Evolutionary conservation across 139 green algal genomes (phyloP), one percentile per base, ranked within the genome.

Genomic region (Tetraselmis chui): DNA sequence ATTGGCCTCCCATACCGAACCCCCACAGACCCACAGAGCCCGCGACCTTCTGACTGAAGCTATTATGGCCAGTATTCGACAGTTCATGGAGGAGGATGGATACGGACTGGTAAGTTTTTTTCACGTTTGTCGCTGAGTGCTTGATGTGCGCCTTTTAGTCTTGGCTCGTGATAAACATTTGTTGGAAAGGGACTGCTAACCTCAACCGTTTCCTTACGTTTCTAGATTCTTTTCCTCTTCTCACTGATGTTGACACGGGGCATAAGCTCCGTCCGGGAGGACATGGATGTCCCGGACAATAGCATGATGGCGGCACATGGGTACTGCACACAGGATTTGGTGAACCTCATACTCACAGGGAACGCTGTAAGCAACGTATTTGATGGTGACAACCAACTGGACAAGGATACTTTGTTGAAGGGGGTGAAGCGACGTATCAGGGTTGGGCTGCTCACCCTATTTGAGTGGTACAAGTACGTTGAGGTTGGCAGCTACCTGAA

Each of bases 301-400:
- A 67, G 83, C 25, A 88, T 93, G 1, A 85, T 89, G 78, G 89
- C 80, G 28, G 82, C 77, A 59, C 87, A 91, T 28, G 86, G 88
- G 32, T 92, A 93, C 86, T 92, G 90, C 86, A 92, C 85, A 18
- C 88, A 92, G 81, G 90, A 94, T 80, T 84, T 94, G 45, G 90
- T 94, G 29, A 91, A 84, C 80, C 75, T 84, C 30, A 30, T 84
- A 0, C 26, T 84, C 29, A 76, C 84, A 84, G 89, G 89, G 23
- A n/a, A 83, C 23, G 88, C 88, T 18, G 80, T 58, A 2, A 89
- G 88, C 22, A 93, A 93, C 67, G 86, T 92, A 24, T 93, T 93
- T 82, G 89, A 94, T 80, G 90, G 90, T 29, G 84, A 87, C 29
- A 75, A 81, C 28, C 80, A 90, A 0, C 76, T 89, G 67, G 88